Percentiles rank a stretch among this genome's conserved stretches.
These are phyloP conservation scores for Monilinia laxa DNA, from an alignment of 2,329 filamentous ascomycete species.

Conservation along the genomic window DNA sequence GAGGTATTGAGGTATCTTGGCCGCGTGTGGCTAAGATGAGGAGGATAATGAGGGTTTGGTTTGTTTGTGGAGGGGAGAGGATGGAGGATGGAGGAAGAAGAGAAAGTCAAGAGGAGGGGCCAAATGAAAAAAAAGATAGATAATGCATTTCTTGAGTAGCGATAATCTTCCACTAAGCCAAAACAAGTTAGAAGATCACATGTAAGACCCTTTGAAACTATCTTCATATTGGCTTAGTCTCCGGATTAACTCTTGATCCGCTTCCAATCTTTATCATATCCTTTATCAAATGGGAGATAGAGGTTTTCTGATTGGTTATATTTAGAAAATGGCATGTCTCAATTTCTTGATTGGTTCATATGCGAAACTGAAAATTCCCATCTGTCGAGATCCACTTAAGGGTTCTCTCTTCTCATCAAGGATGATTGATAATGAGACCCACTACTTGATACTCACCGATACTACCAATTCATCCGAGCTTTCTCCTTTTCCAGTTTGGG, in stretches of 20 bases:
- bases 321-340: neutral
- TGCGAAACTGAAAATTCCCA: constrained; percentile 18
- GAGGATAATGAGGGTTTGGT: constrained; percentile 30
- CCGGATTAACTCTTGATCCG: neutral
- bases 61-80: constrained; percentile 24
- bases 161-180: neutral
- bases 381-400: neutral
- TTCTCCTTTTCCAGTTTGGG: neutral
- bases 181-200: neutral
- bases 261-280: neutral
- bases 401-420: neutral
- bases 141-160: constrained; percentile 9
- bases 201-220: neutral
- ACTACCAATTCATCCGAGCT: constrained; percentile 2
- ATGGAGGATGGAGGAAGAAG: constrained; percentile 21
- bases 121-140: constrained; percentile 17
- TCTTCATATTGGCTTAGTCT: neutral
- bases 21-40: constrained; percentile 39
- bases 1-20: constrained; percentile 32
- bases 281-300: neutral
- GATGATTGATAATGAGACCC: too few relatives aligned
- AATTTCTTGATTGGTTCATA: constrained; percentile 13
- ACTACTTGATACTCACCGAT: neutral
- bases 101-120: constrained; percentile 19
- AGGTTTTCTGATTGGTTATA: neutral